Evolutionary conservation across 345 rosid genomes (phyloP).

Genomic region (Nasturtium officinale): DNA sequence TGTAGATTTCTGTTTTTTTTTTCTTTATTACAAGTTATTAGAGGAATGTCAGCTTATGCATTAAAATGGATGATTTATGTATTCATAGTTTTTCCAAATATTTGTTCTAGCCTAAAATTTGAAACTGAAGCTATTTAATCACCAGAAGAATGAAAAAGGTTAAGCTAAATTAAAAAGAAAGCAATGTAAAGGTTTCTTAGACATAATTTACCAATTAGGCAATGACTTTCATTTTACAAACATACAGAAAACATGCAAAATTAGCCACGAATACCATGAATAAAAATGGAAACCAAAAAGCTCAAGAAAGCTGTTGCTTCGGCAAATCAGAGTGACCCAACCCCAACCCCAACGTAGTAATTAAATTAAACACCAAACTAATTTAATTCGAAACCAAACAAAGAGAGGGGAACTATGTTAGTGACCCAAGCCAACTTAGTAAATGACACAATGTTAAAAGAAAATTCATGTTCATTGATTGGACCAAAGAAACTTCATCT

Average conservation of each 20-base stretch:
- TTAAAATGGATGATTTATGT: neutral
- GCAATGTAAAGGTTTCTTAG: neutral
- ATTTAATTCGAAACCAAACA: neutral
- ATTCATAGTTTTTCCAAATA: neutral
- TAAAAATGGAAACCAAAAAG: neutral
- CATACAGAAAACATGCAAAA: neutral
- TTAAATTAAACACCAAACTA: conserved; percentile 13
- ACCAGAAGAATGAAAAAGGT: neutral
- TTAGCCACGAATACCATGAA: neutral
- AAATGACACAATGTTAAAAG: neutral
- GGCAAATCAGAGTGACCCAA: too few relatives aligned
- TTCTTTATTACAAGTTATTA: neutral
- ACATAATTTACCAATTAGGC: neutral
- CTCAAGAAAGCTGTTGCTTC: neutral
- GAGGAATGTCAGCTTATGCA: neutral
- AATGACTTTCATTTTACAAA: neutral
- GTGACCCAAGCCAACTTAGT: neutral
- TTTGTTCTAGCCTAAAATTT: neutral
- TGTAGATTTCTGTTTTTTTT: neutral
- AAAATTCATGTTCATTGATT: neutral
- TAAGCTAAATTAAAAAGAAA: neutral
- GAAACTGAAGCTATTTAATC: neutral
- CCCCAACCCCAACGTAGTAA: too few relatives aligned
- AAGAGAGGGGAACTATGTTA: neutral
- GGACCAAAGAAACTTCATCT: neutral